Evolutionary conservation across 371 early-diverging fungal species (phyloP).

Genomic region (Zychaea mexicana): DNA sequence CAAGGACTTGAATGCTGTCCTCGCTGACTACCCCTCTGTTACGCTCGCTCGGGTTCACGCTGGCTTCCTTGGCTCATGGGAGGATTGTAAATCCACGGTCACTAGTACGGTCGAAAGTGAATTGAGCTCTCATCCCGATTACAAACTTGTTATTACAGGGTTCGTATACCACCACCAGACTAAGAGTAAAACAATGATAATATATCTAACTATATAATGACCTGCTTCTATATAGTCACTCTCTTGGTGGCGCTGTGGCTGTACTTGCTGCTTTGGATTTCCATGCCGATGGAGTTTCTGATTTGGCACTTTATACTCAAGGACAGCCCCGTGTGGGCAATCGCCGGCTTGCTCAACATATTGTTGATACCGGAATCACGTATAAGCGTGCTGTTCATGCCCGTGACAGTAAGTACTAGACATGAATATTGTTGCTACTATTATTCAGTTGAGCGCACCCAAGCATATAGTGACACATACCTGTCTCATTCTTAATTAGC

Average conservation of each 20-base stretch:
- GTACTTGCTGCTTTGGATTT: conserved; percentile 21
- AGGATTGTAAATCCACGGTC: conserved; percentile 5
- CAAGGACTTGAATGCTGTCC: conserved; percentile 15
- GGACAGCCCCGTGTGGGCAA: conserved; percentile 26
- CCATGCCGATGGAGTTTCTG: conserved; percentile 8
- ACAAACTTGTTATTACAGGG: conserved; percentile 22
- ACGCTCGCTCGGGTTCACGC: conserved; percentile 15
- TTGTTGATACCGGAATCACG: conserved; percentile 14
- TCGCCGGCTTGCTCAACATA: conserved; percentile 20
- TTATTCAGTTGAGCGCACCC: too few species aligned
- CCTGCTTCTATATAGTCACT: conserved; percentile 11
- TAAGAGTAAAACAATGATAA: neutral
- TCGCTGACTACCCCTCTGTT: conserved; percentile 12
- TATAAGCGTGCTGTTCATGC: conserved; percentile 19
- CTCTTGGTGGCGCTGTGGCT: conserved; percentile 23
- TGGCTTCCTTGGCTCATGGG: conserved; percentile 16
- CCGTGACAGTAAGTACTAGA: conserved; percentile 17
- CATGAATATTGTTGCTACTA: neutral
- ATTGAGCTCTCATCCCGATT: conserved; percentile 18
- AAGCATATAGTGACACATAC: neutral
- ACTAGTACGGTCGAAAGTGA: neutral
- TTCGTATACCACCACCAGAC: neutral
- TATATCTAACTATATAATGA: neutral
- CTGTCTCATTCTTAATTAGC: conserved; percentile 5
- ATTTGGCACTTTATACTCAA: conserved; percentile 3